phyloP scores from a whole-genome alignment of 2,329 filamentous ascomycete species.

The Paraphaeosphaeria minitans region DNA sequence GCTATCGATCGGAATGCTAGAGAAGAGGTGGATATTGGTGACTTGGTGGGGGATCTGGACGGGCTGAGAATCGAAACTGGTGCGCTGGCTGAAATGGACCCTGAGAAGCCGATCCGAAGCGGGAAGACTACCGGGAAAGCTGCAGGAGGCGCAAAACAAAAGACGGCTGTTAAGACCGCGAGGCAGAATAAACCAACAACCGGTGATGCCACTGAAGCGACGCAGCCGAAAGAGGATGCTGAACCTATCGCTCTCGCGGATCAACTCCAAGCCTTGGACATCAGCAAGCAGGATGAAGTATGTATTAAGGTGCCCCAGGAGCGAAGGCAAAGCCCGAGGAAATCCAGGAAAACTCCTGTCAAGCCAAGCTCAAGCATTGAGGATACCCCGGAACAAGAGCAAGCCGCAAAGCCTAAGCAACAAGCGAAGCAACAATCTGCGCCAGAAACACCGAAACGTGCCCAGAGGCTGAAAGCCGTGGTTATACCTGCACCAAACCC shows the following conservation, averaged over 20 bases:
- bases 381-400: conserved; percentile 7
- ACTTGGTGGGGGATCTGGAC: not conserved
- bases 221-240: not conserved
- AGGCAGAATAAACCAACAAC: not conserved
- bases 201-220: not conserved
- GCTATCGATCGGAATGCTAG: not conserved
- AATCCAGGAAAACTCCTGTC: conserved; percentile 8
- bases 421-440: conserved; percentile 3
- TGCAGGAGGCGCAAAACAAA: not conserved
- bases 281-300: conserved; percentile 6
- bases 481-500: conserved; percentile 17
- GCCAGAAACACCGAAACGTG: conserved; percentile 16
- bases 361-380: conserved; percentile 16
- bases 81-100: not conserved
- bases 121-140: not conserved
- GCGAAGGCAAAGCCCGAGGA: conserved; percentile 11
- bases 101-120: not conserved
- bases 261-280: conserved; percentile 8
- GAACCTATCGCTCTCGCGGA: conserved; percentile 10
- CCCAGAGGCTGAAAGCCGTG: conserved; percentile 18
- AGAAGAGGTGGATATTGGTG: conserved; percentile 1
- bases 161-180: not conserved
- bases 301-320: too few relatives aligned
- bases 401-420: conserved; percentile 6
- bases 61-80: not conserved